Conservation (phyloP, 2,329 filamentous ascomycete genomes). For the Trichoderma afroharzianum region DNA sequence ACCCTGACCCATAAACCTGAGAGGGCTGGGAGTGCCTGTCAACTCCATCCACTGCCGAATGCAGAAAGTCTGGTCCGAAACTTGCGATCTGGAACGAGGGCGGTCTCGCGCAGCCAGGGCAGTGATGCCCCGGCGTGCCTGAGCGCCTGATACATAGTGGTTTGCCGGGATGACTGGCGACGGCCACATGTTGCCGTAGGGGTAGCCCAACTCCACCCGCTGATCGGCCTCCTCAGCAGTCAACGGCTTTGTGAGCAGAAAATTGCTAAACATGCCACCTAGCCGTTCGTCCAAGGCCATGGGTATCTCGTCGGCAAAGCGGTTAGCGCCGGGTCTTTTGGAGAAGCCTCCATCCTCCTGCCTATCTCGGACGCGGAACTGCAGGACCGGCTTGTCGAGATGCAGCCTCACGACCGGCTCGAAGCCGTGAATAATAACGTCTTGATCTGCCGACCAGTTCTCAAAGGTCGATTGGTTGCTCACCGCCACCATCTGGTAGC, state of each 20-base stretch:
- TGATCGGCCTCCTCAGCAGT: constrained; percentile 34
- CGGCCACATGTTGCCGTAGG: constrained; percentile 67
- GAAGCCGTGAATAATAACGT: constrained; percentile 70
- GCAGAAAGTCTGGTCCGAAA: constrained; percentile 68
- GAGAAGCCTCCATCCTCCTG: constrained; percentile 23
- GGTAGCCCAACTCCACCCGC: constrained; percentile 32
- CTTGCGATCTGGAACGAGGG: constrained; percentile 52
- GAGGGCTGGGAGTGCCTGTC: constrained; percentile 32
- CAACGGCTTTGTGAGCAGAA: constrained; percentile 60
- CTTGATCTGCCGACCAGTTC: constrained; percentile 61
- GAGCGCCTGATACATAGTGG: constrained; percentile 45
- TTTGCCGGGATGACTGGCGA: constrained; percentile 64
- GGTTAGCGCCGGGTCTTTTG: constrained; percentile 29
- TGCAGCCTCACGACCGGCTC: constrained; percentile 67
- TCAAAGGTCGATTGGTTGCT: constrained; percentile 52
- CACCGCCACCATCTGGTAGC: constrained; percentile 69
- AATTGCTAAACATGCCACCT: constrained; percentile 59
- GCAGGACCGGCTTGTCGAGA: constrained; percentile 67
- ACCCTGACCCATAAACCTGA: constrained; percentile 29
- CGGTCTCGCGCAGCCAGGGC: constrained; percentile 29
- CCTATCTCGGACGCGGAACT: constrained; percentile 41
- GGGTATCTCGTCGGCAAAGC: constrained; percentile 49
- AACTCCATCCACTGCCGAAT: constrained; percentile 76
- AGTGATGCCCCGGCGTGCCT: constrained; percentile 25
- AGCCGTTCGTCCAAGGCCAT: constrained; percentile 47